Base-by-base conservation (phyloP, 192 early-diverging fungal genomes). In the Podochytrium sp. region DNA sequence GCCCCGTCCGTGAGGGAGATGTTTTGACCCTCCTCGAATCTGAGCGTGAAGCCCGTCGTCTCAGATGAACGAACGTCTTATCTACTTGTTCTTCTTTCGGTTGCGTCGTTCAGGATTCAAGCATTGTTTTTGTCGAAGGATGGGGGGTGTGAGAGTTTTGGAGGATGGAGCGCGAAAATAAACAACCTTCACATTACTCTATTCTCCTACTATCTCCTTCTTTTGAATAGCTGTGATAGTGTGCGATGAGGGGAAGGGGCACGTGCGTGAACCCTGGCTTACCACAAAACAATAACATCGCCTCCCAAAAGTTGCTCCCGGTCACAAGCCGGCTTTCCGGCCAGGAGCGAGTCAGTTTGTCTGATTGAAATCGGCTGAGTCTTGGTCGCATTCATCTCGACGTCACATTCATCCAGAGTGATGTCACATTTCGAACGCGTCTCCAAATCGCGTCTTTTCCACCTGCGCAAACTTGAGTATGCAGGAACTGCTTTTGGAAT, bases 31-130 rank as follows among this genome's bases (percentile, higher is more conserved):
- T 99, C 66, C 90, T 98, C 83, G 97, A 99, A 85, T 96, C 96
- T 68, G 97, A 99, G 87, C 96, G 97, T 90, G 97, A 99, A 84
- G 97, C 97, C 78, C 92, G 97, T 79, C 93, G 97, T 84, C 94
- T 99, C 78, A 92, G 96, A 86, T 98, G 93, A 96, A 20, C 43
- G 43, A 47, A n/a, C 43, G 20, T 20, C 7, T 7, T 12, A 47
- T 20, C 43, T 12, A 47, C 7, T 47, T 12, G 20, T 12, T 47
- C 20, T 47, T 12, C 43, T 20, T 12, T 7, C 7, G 43, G 20
- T 7, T 7, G 43, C 7, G 43, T 7, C 43, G 43, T 20, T 7
- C 20, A 7, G 7, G 43, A 7, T 47, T 20, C 20, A 7, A 12
- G 43, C n/a, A n/a, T n/a, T n/a, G n/a, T n/a, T n/a, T n/a, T n/a